These are phyloP conservation scores for Penicillium brasilianum DNA, from an alignment of 2,329 filamentous ascomycete genomes.

Conservation along the genomic window DNA sequence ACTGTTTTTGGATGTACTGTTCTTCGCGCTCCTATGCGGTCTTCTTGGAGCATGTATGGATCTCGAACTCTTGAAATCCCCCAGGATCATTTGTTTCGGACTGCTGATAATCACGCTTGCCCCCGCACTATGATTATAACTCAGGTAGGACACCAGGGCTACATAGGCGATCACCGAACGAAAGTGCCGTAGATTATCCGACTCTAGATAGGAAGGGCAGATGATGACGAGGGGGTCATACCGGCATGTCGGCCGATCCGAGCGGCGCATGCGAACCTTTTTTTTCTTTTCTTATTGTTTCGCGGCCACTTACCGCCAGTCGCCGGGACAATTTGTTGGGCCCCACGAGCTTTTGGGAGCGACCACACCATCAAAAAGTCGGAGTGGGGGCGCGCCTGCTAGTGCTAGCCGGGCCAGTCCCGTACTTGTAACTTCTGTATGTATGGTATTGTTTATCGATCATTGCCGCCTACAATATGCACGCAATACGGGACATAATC, in stretches of 20 bases:
- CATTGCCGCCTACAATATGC: background rate
- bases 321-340: background rate
- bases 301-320: background rate
- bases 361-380: constrained; percentile 2
- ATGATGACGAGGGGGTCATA: background rate
- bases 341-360: background rate
- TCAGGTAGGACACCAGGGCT: background rate
- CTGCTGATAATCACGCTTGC: background rate
- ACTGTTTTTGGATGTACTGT: background rate
- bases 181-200: background rate
- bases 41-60: background rate
- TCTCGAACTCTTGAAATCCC: too few relatives aligned
- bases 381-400: background rate
- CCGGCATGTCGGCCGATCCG: background rate
- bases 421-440: background rate
- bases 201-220: background rate
- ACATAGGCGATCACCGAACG: background rate
- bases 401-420: background rate
- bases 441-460: background rate
- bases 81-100: background rate
- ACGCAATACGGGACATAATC: background rate
- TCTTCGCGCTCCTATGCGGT: background rate
- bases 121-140: background rate
- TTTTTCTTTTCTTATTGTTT: background rate
- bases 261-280: background rate